phyloP scores from a whole-genome alignment of 2,329 filamentous ascomycete genomes.

The Zasmidium angulare region DNA sequence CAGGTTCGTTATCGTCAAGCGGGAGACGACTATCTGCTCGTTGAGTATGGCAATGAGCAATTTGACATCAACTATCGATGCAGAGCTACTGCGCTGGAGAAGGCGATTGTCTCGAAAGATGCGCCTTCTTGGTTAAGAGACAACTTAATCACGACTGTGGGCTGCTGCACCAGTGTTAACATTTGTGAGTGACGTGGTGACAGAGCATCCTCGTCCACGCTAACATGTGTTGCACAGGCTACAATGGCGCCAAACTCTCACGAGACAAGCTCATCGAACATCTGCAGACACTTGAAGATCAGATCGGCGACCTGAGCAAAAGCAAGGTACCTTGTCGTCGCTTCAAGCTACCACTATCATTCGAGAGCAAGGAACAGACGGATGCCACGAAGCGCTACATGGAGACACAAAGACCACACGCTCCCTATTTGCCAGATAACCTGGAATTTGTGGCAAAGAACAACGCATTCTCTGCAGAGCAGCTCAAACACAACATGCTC shows the following conservation, averaged over 20 bases:
- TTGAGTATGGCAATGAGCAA: conserved; percentile 56
- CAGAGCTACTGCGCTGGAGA: conserved; percentile 55
- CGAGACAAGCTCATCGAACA: conserved; percentile 39
- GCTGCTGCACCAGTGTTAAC: conserved; percentile 49
- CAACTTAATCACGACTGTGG: conserved; percentile 52
- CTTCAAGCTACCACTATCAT: conserved; percentile 46
- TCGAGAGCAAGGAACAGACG: conserved; percentile 44
- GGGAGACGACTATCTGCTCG: conserved; percentile 53
- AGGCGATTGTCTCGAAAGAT: conserved; percentile 44
- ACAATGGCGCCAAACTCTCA: conserved; percentile 40
- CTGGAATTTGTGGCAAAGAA: conserved; percentile 58
- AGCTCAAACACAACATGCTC: conserved; percentile 54
- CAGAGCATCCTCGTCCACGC: no score
- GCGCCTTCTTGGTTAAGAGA: conserved; percentile 39
- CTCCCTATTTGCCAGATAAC: conserved; percentile 63
- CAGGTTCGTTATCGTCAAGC: conserved; percentile 38
- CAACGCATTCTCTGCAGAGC: conserved; percentile 52
- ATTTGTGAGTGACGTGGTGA: conserved; percentile 27
- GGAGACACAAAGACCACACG: conserved; percentile 60
- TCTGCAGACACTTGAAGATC: conserved; percentile 41
- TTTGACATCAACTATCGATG: conserved; percentile 60
- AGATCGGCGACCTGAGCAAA: conserved; percentile 43
- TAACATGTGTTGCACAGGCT: conserved; percentile 17
- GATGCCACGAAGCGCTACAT: conserved; percentile 61
- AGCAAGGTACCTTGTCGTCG: conserved; percentile 44